Percentiles rank a stretch among this genome's conserved stretches.
These are phyloP conservation scores for Mycena olivaceomarginata DNA, from an alignment of 768 basidiomycete genomes.

Conservation along the genomic window DNA sequence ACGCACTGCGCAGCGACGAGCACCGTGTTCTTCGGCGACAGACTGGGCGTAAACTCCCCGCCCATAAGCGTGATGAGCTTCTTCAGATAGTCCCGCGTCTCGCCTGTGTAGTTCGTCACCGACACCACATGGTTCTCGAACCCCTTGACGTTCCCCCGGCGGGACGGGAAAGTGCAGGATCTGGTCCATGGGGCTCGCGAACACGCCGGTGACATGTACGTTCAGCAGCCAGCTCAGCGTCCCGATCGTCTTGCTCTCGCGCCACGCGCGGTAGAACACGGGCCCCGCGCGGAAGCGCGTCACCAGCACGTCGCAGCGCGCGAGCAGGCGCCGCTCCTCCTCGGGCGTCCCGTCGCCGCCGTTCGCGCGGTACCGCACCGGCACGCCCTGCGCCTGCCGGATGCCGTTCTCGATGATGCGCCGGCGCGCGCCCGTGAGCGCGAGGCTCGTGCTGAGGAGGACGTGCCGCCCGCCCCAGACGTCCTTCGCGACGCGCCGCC, in stretches of 20 bases:
- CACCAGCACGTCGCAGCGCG: constrained; percentile 80
- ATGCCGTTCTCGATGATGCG: constrained; percentile 77
- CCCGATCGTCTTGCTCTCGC: constrained; percentile 77
- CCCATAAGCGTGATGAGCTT: constrained; percentile 87
- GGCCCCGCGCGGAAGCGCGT: constrained; percentile 80
- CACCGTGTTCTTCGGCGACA: constrained; percentile 85
- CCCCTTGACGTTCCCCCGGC: constrained; percentile 71
- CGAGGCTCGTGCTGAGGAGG: constrained; percentile 77
- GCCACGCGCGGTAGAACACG: constrained; percentile 82
- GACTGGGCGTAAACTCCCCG: constrained; percentile 87
- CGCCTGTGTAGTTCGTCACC: constrained; percentile 92
- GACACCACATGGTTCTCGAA: constrained; percentile 80
- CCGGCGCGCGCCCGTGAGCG: constrained; percentile 67
- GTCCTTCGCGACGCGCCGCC: constrained; percentile 45
- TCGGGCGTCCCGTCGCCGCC: constrained; percentile 58
- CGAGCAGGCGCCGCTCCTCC: constrained; percentile 57
- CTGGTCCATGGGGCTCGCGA: constrained; percentile 81
- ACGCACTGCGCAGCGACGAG: constrained; percentile 91
- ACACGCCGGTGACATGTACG: constrained; percentile 76
- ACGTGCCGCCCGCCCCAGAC: constrained; percentile 80
- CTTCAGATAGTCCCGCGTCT: constrained; percentile 91
- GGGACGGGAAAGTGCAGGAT: constrained; percentile 92
- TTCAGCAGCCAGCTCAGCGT: constrained; percentile 91
- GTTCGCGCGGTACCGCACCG: constrained; percentile 54
- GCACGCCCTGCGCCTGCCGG: constrained; percentile 73